These are phyloP conservation scores for Trichopus zeylanicus DNA, from an alignment of 116 monocot genomes.

Conservation along the genomic window DNA sequence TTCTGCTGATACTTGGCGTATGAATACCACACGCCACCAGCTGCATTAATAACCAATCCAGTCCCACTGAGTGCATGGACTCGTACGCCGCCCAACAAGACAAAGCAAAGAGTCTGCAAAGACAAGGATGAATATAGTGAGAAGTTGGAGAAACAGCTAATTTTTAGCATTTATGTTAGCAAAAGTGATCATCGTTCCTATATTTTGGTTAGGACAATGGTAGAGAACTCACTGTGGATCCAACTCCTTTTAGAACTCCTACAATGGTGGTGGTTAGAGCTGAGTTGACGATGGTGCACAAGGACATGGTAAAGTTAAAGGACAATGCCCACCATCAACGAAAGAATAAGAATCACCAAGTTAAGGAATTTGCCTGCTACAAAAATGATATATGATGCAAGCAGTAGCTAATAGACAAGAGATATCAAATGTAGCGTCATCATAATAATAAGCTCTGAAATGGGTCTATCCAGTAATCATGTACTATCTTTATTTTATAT, in stretches of 20 bases:
- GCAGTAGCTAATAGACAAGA: too few species aligned
- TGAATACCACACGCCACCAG: constrained; percentile 92
- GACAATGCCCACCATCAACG: constrained; percentile 83
- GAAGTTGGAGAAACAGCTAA: not conserved
- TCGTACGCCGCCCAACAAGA: constrained; percentile 79
- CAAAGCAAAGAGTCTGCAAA: constrained; percentile 73
- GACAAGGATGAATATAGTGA: not conserved
- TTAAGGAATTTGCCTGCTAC: constrained; percentile 52
- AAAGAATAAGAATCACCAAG: constrained; percentile 65
- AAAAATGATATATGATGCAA: too few species aligned
- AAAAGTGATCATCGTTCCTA: not conserved
- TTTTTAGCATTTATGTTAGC: not conserved
- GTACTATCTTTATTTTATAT: too few species aligned
- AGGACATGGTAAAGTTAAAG: constrained; percentile 92
- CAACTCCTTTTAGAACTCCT: constrained; percentile 97
- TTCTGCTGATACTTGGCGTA: constrained; percentile 85
- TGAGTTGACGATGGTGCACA: constrained; percentile 94
- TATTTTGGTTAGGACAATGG: not conserved
- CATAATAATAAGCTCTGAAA: too few species aligned
- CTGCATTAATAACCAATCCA: constrained; percentile 82
- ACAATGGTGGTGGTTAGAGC: constrained; percentile 98
- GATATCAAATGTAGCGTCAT: too few species aligned
- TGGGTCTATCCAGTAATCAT: too few species aligned
- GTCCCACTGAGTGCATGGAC: constrained; percentile 74
- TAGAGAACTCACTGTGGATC: constrained; percentile 66